Percentiles rank a stretch among this genome's conserved stretches.
Conservation (phyloP, 768 basidiomycete species). For the Rhizopogon vesiculosus region DNA sequence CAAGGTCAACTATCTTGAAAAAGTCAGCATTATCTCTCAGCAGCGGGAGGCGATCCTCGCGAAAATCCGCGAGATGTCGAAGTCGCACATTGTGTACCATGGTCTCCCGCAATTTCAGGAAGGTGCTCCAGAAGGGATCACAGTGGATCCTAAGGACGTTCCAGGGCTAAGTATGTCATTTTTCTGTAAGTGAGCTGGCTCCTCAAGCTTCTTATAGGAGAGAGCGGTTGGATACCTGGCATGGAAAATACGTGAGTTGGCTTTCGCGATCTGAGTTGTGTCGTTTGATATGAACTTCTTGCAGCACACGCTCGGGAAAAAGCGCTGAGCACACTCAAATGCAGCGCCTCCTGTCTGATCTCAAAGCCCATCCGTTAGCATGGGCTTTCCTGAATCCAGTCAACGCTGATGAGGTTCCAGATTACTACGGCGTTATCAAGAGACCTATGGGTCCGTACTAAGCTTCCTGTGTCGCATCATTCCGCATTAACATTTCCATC, state of each 20-base stretch:
- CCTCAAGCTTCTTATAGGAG: conserved; percentile 43
- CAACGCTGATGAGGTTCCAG: conserved; percentile 68
- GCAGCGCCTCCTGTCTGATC: conserved; percentile 72
- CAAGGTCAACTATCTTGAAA: conserved; percentile 86
- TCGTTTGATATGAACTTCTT: conserved; percentile 11
- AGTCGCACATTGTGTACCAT: conserved; percentile 78
- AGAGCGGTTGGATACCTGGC: conserved; percentile 89
- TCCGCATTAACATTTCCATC: conserved; percentile 1
- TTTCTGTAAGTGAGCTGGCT: background rate
- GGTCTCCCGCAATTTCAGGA: conserved; percentile 76
- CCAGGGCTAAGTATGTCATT: conserved; percentile 75
- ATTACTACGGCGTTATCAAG: conserved; percentile 88
- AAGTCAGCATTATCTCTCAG: conserved; percentile 62
- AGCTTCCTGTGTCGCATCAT: background rate
- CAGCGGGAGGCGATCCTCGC: conserved; percentile 88
- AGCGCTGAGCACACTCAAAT: conserved; percentile 63
- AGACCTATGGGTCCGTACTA: conserved; percentile 81
- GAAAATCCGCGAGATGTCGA: conserved; percentile 84
- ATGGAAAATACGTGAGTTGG: conserved; percentile 65
- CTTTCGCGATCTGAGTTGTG: background rate
- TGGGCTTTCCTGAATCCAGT: conserved; percentile 92
- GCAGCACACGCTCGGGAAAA: conserved; percentile 36
- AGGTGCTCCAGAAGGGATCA: conserved; percentile 44
- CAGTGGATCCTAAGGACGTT: conserved; percentile 70
- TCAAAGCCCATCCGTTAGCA: conserved; percentile 70